These are phyloP conservation scores for Annulohypoxylon moriforme DNA, from an alignment of 495 filamentous ascomycete genomes.

Conservation along the genomic window DNA sequence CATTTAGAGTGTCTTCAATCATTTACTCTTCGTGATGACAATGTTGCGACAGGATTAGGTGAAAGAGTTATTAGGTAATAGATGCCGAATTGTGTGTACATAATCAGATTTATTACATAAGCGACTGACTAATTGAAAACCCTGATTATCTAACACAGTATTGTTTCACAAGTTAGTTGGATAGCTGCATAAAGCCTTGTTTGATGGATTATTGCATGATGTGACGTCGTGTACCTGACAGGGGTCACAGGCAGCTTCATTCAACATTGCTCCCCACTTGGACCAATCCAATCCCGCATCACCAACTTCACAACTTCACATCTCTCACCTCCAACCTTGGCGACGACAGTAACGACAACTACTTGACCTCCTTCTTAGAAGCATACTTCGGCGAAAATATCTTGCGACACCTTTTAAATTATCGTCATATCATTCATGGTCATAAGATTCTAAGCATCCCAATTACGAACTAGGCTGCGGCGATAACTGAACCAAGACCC, in stretches of 20 bases:
- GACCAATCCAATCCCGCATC: conserved; percentile 37
- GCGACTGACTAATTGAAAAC: no score
- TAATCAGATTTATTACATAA: no score
- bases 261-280: conserved; percentile 6
- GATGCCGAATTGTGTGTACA: no score
- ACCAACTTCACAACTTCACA: conserved; percentile 20
- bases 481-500: conserved; percentile 26
- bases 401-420: conserved; percentile 2
- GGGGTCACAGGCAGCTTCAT: conserved; percentile 24
- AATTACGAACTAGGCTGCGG: conserved; percentile 23
- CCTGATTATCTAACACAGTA: not conserved
- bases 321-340: conserved; percentile 8
- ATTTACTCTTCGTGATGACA: no score
- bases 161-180: not conserved
- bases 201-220: conserved; percentile 23
- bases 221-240: conserved; percentile 32
- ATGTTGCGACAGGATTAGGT: no score
- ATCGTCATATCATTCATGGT: conserved; percentile 4
- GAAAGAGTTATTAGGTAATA: no score
- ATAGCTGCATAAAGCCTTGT: not conserved
- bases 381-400: not conserved
- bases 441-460: conserved; percentile 1
- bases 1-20: no score
- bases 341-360: conserved; percentile 1
- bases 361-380: not conserved